Evolutionary conservation across 495 filamentous ascomycete genomes (phyloP).

Genomic region (Delitschia confertaspora): DNA sequence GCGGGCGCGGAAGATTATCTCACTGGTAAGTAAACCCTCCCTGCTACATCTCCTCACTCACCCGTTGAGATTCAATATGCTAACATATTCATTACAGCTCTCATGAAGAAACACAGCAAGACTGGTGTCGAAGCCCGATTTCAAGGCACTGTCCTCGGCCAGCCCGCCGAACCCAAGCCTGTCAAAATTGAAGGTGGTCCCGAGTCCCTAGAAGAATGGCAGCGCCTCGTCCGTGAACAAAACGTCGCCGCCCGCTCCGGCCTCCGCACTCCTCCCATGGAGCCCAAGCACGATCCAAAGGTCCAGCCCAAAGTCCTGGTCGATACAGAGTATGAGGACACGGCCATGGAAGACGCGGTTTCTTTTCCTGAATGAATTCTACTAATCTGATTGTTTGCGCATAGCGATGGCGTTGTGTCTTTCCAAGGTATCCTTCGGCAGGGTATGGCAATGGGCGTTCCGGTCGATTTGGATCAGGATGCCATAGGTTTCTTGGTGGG

Average conservation of each 20-base stretch:
- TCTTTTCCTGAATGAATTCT: not conserved
- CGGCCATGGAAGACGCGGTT: too few relatives aligned
- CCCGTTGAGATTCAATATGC: not conserved
- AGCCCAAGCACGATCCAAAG: too few relatives aligned
- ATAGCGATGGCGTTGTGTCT: too few relatives aligned
- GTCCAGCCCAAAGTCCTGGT: too few relatives aligned
- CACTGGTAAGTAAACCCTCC: slow-evolving; percentile 41
- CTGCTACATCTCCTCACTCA: not conserved
- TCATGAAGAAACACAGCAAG: slow-evolving; percentile 82
- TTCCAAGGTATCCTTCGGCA: too few relatives aligned
- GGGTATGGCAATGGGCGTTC: too few relatives aligned
- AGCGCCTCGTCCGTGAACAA: slow-evolving; percentile 17
- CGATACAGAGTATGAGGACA: too few relatives aligned
- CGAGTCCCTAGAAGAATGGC: slow-evolving; percentile 61
- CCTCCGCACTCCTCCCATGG: not conserved
- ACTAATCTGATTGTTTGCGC: not conserved
- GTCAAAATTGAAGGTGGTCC: slow-evolving; percentile 64
- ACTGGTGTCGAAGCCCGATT: slow-evolving; percentile 73
- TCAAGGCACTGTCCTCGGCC: slow-evolving; percentile 69
- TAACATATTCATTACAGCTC: slow-evolving; percentile 23
- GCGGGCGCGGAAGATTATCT: slow-evolving; percentile 76
- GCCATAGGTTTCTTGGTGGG: too few relatives aligned
- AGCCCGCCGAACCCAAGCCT: slow-evolving; percentile 54
- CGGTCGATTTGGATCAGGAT: not conserved
- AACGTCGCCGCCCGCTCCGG: not conserved